These are phyloP conservation scores for Dactylellina parvicollis DNA, from an alignment of 2,329 filamentous ascomycete genomes.

Conservation along the genomic window DNA sequence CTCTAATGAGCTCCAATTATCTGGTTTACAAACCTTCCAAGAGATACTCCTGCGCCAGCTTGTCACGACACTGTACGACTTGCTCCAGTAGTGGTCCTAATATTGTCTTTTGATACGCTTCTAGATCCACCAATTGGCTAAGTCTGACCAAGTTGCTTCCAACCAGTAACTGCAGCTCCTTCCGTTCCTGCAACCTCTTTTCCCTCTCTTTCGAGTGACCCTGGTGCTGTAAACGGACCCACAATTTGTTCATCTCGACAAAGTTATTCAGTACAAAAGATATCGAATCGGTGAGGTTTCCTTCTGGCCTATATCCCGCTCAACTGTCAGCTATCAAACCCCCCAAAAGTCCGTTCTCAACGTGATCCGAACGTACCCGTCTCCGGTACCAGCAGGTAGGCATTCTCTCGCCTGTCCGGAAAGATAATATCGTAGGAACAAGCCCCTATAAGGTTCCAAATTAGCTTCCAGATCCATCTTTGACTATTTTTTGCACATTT, in stretches of 20 bases:
- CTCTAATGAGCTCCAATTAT: conserved; percentile 1
- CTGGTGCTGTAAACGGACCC: conserved; percentile 96
- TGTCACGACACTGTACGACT: conserved; percentile 96
- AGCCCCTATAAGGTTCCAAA: conserved; percentile 64
- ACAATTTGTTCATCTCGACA: conserved; percentile 99
- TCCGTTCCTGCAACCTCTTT: conserved; percentile 89
- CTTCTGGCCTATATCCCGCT: conserved; percentile 73
- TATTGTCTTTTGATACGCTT: conserved; percentile 91
- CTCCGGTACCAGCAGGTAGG: conserved; percentile 80
- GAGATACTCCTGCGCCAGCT: conserved; percentile 95
- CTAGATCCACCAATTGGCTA: conserved; percentile 93
- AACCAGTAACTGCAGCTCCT: conserved; percentile 93
- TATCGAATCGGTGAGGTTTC: conserved; percentile 95
- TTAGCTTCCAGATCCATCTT: background rate
- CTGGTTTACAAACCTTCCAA: conserved; percentile 72
- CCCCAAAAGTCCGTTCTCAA: background rate
- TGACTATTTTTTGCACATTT: background rate
- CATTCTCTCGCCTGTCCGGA: conserved; percentile 92
- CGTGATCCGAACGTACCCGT: conserved; percentile 64
- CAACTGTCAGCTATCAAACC: background rate
- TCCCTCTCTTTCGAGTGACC: conserved; percentile 95
- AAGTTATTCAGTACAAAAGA: conserved; percentile 98
- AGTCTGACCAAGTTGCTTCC: conserved; percentile 95
- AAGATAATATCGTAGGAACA: conserved; percentile 96
- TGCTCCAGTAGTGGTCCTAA: conserved; percentile 90